Percentiles rank a stretch among this genome's conserved stretches.
Evolutionary conservation across 805 yeast genomes (phyloP).

Genomic region (Groenewaldozyma tartarivorans): DNA sequence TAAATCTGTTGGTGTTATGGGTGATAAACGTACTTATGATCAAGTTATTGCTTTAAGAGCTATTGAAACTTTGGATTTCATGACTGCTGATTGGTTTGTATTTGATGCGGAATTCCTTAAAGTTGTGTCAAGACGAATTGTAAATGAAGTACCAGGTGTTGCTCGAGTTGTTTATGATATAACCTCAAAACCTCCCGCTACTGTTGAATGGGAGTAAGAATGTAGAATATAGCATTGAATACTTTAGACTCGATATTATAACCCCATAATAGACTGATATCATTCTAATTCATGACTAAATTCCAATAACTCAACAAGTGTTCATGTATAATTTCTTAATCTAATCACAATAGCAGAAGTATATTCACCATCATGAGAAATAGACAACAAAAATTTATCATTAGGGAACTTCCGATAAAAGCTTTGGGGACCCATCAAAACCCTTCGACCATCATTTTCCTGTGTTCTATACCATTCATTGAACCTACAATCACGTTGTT

Average conservation of each 20-base stretch:
- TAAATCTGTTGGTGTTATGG: conserved; percentile 98
- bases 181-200: conserved; percentile 98
- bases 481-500: conserved; percentile 48
- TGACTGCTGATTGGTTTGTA: conserved; percentile 99
- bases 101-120: conserved; percentile 89
- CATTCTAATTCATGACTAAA: neutral
- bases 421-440: conserved; percentile 13
- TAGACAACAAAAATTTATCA: conserved; percentile 44
- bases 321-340: neutral
- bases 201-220: conserved; percentile 87
- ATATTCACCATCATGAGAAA: conserved; percentile 59
- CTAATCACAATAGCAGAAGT: conserved; percentile 49
- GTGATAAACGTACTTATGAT: conserved; percentile 98
- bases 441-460: conserved; percentile 17
- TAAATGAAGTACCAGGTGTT: conserved; percentile 97
- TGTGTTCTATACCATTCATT: conserved; percentile 45
- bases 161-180: conserved; percentile 98
- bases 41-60: conserved; percentile 99
- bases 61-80: conserved; percentile 93
- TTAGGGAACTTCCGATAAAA: conserved; percentile 11
- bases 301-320: neutral
- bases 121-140: conserved; percentile 89
- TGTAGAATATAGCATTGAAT: neutral
- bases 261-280: neutral
- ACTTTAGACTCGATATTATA: neutral